Percentiles rank a stretch among this genome's conserved stretches.
Conservation (phyloP, 2,329 filamentous ascomycete species). For the Sarocladium brachiariae region DNA sequence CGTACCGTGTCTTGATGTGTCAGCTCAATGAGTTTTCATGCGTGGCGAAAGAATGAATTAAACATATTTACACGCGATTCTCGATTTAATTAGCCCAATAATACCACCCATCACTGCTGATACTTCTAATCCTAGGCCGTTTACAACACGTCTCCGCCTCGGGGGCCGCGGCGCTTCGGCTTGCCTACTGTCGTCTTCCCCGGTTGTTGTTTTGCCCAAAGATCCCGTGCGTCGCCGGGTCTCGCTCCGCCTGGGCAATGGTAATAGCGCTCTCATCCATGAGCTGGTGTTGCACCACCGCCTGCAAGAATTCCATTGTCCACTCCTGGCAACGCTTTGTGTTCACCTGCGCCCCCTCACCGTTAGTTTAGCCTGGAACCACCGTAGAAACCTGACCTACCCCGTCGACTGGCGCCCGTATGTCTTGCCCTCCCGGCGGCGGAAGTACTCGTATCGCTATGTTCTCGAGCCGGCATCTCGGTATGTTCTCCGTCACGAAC, state of each 20-base stretch:
- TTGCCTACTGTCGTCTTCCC: no score
- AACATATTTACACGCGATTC: no score
- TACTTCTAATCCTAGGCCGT: no score
- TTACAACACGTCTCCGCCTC: no score
- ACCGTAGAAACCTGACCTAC: no score
- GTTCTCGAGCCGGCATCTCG: background rate
- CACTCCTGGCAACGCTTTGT: slow-evolving; percentile 9
- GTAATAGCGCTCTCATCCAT: background rate
- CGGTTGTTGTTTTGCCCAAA: slow-evolving; percentile 2
- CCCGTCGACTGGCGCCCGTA: background rate
- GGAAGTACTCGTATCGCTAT: background rate
- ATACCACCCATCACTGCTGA: no score
- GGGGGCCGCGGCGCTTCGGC: no score
- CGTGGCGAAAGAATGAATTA: no score
- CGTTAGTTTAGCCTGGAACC: no score
- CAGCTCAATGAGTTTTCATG: no score
- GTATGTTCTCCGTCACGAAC: background rate
- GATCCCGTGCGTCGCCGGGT: background rate
- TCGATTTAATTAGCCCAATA: no score
- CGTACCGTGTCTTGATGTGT: no score
- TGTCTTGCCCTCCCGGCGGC: slow-evolving; percentile 4
- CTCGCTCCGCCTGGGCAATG: slow-evolving; percentile 1
- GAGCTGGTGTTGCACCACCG: background rate
- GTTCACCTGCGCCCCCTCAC: background rate
- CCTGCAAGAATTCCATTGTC: slow-evolving; percentile 7